These are phyloP conservation scores for Batkoa obscura DNA, from an alignment of 371 early-diverging fungal genomes.

Conservation along the genomic window DNA sequence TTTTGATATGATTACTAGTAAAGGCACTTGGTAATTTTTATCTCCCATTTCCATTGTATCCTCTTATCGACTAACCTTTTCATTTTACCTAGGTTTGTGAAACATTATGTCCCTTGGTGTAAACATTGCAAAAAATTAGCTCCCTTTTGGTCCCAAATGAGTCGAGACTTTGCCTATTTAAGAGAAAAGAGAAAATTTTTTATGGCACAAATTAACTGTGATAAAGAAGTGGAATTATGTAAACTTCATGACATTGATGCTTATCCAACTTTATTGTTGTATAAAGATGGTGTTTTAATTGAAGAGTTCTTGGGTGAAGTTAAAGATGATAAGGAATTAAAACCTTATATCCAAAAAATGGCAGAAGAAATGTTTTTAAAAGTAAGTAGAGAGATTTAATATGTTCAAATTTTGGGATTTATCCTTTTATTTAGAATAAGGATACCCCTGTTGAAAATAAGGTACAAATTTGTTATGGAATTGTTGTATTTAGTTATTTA, in stretches of 20 bases:
- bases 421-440: not conserved
- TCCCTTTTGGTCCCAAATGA: constrained; percentile 64
- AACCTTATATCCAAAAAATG: not conserved
- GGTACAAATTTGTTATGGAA: no score
- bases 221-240: not conserved
- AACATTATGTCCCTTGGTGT: constrained; percentile 79
- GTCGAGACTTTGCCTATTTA: constrained; percentile 10
- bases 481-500: no score
- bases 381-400: not conserved
- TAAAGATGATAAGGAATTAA: not conserved
- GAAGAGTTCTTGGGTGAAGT: not conserved
- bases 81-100: not conserved
- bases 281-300: not conserved
- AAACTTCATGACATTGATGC: not conserved
- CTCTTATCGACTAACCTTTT: not conserved
- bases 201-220: constrained; percentile 3
- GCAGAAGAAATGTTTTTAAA: not conserved
- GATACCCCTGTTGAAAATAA: not conserved
- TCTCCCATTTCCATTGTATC: not conserved
- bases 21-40: constrained; percentile 1
- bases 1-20: not conserved
- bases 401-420: not conserved
- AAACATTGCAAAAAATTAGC: constrained; percentile 82
- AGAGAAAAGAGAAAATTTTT: not conserved
- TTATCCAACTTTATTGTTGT: not conserved